These are phyloP conservation scores for Candida loeiensis DNA, from an alignment of 805 yeast genomes.

Conservation along the genomic window DNA sequence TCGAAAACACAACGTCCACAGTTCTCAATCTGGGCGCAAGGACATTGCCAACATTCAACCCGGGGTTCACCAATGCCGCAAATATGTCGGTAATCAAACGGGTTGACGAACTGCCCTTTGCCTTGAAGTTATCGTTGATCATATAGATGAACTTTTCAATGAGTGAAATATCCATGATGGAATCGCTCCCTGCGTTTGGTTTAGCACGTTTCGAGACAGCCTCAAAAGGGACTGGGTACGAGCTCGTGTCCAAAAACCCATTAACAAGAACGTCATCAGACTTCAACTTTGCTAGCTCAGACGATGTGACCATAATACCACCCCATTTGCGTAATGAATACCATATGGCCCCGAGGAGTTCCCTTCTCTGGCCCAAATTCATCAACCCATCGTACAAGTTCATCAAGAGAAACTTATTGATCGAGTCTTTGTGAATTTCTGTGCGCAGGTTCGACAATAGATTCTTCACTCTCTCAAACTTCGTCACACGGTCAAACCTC, in stretches of 20 bases:
- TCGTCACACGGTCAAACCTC: conserved; percentile 27
- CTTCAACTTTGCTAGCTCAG: conserved; percentile 5
- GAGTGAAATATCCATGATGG: conserved; percentile 26
- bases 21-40: conserved; percentile 28
- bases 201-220: neutral
- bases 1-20: conserved; percentile 27
- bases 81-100: conserved; percentile 26
- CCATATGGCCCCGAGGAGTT: conserved; percentile 32
- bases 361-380: conserved; percentile 28
- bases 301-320: conserved; percentile 19
- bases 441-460: neutral
- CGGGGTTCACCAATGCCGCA: conserved; percentile 18
- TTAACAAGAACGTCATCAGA: neutral
- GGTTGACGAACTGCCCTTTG: conserved; percentile 16
- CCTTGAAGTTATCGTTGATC: conserved; percentile 23
- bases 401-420: conserved; percentile 33
- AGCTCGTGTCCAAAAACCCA: conserved; percentile 3
- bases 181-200: neutral
- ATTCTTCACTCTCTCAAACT: conserved; percentile 12
- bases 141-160: conserved; percentile 35
- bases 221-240: conserved; percentile 3
- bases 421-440: conserved; percentile 10
- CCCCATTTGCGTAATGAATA: conserved; percentile 33
- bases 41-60: conserved; percentile 15
- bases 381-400: conserved; percentile 29